phyloP scores from a whole-genome alignment of 2,329 filamentous ascomycete species.

The Ophiocordyceps camponoti-saundersi region DNA sequence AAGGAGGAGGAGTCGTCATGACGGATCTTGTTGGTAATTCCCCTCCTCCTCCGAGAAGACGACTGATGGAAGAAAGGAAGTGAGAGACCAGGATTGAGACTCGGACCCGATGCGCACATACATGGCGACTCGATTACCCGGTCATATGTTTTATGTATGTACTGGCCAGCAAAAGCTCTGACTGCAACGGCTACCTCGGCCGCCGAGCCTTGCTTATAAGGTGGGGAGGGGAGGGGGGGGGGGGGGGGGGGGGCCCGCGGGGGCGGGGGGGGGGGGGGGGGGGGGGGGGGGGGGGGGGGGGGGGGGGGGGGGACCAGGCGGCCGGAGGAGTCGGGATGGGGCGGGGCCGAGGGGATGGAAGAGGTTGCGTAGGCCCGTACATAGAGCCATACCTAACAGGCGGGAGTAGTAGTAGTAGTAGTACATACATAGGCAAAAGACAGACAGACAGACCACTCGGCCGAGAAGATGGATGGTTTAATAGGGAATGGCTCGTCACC shows the following conservation, averaged over 20 bases:
- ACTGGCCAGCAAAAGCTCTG: background rate
- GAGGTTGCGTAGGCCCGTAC: too few relatives aligned
- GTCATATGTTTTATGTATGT: background rate
- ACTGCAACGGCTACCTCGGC: background rate
- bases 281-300: background rate
- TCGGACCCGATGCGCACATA: background rate
- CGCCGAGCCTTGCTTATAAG: background rate
- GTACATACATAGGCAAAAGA: background rate
- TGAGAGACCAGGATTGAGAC: too few relatives aligned
- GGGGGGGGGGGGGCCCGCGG: background rate
- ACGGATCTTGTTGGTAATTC: too few relatives aligned
- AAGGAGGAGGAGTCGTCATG: too few relatives aligned
- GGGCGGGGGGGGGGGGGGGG: background rate
- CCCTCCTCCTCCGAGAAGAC: too few relatives aligned
- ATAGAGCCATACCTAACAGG: too few relatives aligned
- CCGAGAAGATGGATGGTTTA: too few relatives aligned
- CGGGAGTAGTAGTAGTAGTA: background rate
- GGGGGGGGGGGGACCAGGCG: too few relatives aligned
- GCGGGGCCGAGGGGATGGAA: too few relatives aligned
- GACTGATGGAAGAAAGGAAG: too few relatives aligned
- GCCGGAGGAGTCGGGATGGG: background rate
- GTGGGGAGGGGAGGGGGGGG: background rate
- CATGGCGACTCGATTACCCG: background rate
- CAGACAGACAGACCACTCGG: too few relatives aligned
- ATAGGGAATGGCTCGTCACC: too few relatives aligned